These are phyloP conservation scores for Dipteronia sinensis DNA, from an alignment of 345 rosid genomes.

Conservation along the genomic window DNA sequence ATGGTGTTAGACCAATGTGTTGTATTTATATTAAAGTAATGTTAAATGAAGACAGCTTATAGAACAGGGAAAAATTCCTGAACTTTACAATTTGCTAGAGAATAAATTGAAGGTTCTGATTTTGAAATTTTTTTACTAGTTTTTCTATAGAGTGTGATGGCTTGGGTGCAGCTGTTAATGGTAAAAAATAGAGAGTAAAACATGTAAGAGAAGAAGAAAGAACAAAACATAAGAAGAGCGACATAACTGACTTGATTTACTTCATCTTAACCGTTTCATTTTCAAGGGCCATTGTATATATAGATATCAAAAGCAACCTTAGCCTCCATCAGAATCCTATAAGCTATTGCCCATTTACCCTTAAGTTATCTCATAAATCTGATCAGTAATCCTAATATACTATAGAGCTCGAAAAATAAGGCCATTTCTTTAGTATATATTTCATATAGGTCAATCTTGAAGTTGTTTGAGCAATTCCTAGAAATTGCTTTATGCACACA, in stretches of 20 bases:
- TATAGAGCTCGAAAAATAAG: not conserved
- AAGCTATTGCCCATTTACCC: not conserved
- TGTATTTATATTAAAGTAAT: not conserved
- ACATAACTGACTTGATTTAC: not conserved
- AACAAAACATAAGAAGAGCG: not conserved
- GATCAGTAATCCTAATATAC: not conserved
- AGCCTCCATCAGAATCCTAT: not conserved
- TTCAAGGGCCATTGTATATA: not conserved
- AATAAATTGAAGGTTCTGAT: not conserved
- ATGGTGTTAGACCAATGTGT: not conserved
- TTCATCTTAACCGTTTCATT: not conserved
- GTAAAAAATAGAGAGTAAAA: not conserved
- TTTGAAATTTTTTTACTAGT: not conserved
- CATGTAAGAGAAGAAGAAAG: not conserved
- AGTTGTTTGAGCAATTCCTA: slow-evolving; percentile 3
- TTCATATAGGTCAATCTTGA: not conserved
- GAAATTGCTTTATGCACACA: not conserved
- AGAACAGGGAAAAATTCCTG: too few relatives aligned
- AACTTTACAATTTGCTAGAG: not conserved
- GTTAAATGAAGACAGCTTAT: not conserved
- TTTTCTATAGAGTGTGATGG: not conserved
- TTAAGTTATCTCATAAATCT: not conserved
- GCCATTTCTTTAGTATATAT: not conserved
- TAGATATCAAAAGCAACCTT: not conserved
- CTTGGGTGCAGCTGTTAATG: not conserved